These are phyloP conservation scores for Bremia lactucae DNA, from an alignment of 352 stramenopile genomes.

Conservation along the genomic window DNA sequence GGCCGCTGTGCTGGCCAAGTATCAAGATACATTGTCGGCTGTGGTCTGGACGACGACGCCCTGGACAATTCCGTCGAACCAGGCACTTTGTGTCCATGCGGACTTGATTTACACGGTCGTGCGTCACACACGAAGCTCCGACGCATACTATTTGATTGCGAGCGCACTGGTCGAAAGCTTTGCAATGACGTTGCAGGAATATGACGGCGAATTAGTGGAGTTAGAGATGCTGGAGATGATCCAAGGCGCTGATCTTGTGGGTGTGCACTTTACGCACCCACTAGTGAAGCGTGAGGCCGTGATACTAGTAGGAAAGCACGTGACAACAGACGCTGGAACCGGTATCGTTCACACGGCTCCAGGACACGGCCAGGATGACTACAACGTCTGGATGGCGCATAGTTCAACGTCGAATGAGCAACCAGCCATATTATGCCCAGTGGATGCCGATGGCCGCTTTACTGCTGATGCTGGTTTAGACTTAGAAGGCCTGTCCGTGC, in stretches of 20 bases:
- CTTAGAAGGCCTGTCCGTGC: constrained; percentile 87
- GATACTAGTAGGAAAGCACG: constrained; percentile 93
- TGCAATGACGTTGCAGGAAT: constrained; percentile 12
- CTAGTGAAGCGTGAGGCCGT: constrained; percentile 72
- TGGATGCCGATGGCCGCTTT: constrained; percentile 57
- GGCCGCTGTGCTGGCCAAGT: constrained; percentile 24
- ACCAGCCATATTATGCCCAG: constrained; percentile 46
- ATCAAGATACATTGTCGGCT: constrained; percentile 33
- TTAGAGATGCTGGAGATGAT: constrained; percentile 56
- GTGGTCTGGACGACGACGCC: constrained; percentile 98
- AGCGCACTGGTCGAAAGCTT: constrained; percentile 41
- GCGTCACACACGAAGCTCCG: constrained; percentile 12
- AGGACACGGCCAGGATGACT: constrained; percentile 96
- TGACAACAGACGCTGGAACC: constrained; percentile 95
- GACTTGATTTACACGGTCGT: constrained; percentile 92
- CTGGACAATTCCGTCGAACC: constrained; percentile 97
- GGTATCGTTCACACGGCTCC: constrained; percentile 98
- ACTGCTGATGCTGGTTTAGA: constrained; percentile 87
- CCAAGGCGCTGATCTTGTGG: constrained; percentile 38
- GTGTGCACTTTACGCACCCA: constrained; percentile 82
- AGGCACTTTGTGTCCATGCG: constrained; percentile 94
- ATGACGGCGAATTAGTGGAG: constrained; percentile 9
- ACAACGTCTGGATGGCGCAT: constrained; percentile 63
- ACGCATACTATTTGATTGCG: constrained; percentile 55
- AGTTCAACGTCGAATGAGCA: constrained; percentile 26